These are phyloP conservation scores for Pisolithus thermaeus DNA, from an alignment of 1,284 basidiomycete species.

Conservation along the genomic window DNA sequence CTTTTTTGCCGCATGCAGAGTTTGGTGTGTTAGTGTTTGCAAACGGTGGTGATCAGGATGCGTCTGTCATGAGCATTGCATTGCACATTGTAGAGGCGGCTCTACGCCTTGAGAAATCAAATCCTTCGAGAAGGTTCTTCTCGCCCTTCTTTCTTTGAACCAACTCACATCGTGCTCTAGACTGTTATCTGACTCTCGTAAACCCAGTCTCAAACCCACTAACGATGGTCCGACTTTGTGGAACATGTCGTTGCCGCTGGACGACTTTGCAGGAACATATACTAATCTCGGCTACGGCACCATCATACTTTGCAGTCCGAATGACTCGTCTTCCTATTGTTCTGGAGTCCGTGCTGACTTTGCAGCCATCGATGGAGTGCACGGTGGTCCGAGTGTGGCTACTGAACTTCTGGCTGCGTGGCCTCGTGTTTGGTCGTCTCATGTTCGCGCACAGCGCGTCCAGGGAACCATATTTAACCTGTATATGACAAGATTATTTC, in stretches of 20 bases:
- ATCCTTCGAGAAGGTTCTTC: slow-evolving; percentile 4
- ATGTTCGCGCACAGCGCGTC: slow-evolving; percentile 20
- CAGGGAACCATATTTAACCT: slow-evolving; percentile 12
- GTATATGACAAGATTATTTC: slow-evolving; percentile 17
- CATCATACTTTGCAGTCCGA: slow-evolving; percentile 30
- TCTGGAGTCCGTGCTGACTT: slow-evolving; percentile 23
- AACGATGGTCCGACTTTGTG: neutral
- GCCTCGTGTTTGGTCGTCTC: slow-evolving; percentile 23
- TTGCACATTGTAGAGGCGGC: slow-evolving; percentile 16
- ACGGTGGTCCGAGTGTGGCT: neutral
- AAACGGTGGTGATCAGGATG: slow-evolving; percentile 21
- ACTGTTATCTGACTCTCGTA: neutral
- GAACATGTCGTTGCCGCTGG: slow-evolving; percentile 7
- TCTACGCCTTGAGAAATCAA: slow-evolving; percentile 4
- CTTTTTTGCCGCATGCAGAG: slow-evolving; percentile 25
- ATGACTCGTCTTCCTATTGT: slow-evolving; percentile 25
- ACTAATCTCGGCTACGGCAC: slow-evolving; percentile 29
- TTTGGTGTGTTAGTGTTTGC: slow-evolving; percentile 27
- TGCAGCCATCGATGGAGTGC: slow-evolving; percentile 14
- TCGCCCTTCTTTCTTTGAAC: neutral
- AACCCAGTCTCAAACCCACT: neutral
- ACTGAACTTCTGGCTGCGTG: slow-evolving; percentile 23
- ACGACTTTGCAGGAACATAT: slow-evolving; percentile 31
- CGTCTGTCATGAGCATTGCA: slow-evolving; percentile 7
- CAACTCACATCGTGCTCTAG: slow-evolving; percentile 7